Percentiles rank a stretch among this genome's conserved stretches.
phyloP scores from a whole-genome alignment of 1,284 basidiomycete species.

The Tremellales sp. region DNA sequence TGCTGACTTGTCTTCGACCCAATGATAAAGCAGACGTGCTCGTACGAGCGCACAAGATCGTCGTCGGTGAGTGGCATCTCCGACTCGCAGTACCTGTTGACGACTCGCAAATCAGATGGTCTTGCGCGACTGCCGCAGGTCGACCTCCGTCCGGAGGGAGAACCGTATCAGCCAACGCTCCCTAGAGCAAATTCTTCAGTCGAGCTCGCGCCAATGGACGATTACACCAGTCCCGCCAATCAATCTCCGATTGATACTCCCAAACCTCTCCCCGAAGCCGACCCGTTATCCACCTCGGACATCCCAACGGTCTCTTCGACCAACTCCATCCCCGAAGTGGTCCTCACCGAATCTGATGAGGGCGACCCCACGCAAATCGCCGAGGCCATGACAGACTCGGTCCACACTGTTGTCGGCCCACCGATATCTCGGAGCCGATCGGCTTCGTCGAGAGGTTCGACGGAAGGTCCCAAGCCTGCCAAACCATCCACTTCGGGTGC shows the following conservation, averaged over 20 bases:
- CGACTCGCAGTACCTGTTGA: too few species aligned
- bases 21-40: slow-evolving; percentile 73
- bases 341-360: slow-evolving; percentile 14
- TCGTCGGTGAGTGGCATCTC: slow-evolving; percentile 55
- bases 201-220: too few species aligned
- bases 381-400: slow-evolving; percentile 36
- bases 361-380: slow-evolving; percentile 16
- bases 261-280: not conserved
- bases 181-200: not conserved
- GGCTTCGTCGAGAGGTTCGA: slow-evolving; percentile 1
- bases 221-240: not conserved
- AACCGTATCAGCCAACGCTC: slow-evolving; percentile 35
- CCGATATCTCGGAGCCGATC: slow-evolving; percentile 4
- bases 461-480: slow-evolving; percentile 5
- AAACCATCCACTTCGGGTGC: slow-evolving; percentile 41
- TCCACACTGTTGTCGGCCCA: slow-evolving; percentile 18
- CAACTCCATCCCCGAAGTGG: slow-evolving; percentile 17
- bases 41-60: slow-evolving; percentile 73
- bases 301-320: not conserved
- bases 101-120: slow-evolving; percentile 28
- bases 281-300: slow-evolving; percentile 9
- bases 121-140: slow-evolving; percentile 42
- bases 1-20: slow-evolving; percentile 59
- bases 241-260: not conserved
- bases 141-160: slow-evolving; percentile 47